Evolutionary conservation across 129 eudicot genomes (phyloP), one percentile per base, ranked within the genome.

Genomic region (Solidago caesia): DNA sequence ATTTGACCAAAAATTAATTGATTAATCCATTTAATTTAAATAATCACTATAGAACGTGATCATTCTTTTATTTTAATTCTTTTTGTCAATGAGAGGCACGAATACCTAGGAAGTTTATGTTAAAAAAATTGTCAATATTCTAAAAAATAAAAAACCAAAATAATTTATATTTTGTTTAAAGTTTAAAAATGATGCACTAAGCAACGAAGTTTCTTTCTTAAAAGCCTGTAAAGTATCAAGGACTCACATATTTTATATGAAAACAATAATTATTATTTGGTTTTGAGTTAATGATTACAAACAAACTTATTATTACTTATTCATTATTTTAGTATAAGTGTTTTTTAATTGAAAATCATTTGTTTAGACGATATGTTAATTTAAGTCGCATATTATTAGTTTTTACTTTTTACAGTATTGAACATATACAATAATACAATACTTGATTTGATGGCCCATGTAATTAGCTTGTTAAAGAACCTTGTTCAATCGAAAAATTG

Each of bases 81-180:
- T 57, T 29, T 79, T 73, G 79, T 79, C 83, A 79, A 79, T 72
- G 83, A 79, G 53, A n/a, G 64, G 56, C 68, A 55, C 83, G 63
- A 57, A 39, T 58, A 73, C 47, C 78, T 33, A 79, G 74, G 68
- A 72, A 53, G 10, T 79, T 72, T 27, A 44, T 7, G 56, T 44
- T 56, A 72, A n/a, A 77, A 49, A 65, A 75, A n/a, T n/a, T 64
- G 11, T 4, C 27, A 56, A 26, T 16, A 8, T 3, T 10, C 9
- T 44, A 68, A 16, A 52, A 64, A 49, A 48, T 2, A 39, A 58
- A 56, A 5, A 7, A 44, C 6, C 53, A 49, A 44, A 70, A 33
- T 2, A 51, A 51, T 5, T 63, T 78, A 10, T 41, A 8, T 15
- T 60, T 46, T 45, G 6, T 71, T 26, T 44, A 27, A 51, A 49